Evolutionary conservation across 768 basidiomycete genomes (phyloP).

Genomic region (Filobasidium floriforme): DNA sequence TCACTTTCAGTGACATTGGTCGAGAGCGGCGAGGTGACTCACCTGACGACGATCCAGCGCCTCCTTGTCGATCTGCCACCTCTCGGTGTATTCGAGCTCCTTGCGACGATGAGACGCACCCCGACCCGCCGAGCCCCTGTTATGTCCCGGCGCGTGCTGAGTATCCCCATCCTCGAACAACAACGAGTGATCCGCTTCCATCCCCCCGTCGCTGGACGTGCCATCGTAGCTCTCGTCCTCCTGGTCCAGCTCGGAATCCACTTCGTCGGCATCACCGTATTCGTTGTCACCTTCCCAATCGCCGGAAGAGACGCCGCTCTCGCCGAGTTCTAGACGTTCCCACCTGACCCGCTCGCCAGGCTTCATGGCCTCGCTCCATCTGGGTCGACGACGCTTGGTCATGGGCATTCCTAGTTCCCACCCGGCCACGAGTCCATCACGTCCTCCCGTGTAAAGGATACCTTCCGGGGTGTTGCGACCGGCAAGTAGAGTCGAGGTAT

Average conservation of each 20-base stretch:
- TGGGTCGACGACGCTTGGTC: conserved; percentile 48
- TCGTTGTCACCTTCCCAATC: conserved; percentile 55
- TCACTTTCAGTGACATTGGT: neutral
- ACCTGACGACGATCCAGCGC: conserved; percentile 8
- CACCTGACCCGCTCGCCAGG: conserved; percentile 36
- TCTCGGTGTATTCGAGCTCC: conserved; percentile 52
- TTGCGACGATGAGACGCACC: conserved; percentile 2
- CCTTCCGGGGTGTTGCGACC: conserved; percentile 64
- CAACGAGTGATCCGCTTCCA: neutral
- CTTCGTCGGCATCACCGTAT: conserved; percentile 57
- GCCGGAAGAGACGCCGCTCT: conserved; percentile 60
- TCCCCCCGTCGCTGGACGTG: conserved; percentile 15
- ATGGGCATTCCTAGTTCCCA: conserved; percentile 75
- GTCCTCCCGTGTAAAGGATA: conserved; percentile 79
- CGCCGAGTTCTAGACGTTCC: conserved; percentile 68
- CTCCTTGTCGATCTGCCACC: conserved; percentile 70
- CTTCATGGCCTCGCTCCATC: conserved; percentile 25
- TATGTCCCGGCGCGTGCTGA: neutral
- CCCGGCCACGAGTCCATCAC: conserved; percentile 77
- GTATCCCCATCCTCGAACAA: conserved; percentile 44
- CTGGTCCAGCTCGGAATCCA: conserved; percentile 26
- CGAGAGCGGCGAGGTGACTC: neutral
- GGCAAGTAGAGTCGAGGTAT: conserved; percentile 68
- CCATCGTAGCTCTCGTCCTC: conserved; percentile 28
- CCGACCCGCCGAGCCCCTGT: neutral